Evolutionary conservation across 176 grass and related monocot species (phyloP).

Genomic region (Aegilops longissima): DNA sequence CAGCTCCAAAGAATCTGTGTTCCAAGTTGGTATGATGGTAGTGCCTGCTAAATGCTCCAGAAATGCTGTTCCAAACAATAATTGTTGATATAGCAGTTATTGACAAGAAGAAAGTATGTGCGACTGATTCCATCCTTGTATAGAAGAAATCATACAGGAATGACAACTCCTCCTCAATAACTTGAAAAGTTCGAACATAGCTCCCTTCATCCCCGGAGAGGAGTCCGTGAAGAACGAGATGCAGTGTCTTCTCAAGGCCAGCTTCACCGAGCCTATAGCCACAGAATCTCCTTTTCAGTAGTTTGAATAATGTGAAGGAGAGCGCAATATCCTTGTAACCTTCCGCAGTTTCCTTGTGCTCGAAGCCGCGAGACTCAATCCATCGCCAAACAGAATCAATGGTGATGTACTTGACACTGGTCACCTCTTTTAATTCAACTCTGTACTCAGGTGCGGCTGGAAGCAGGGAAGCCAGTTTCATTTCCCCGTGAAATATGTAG

Average conservation of each 20-base stretch:
- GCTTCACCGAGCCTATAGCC: slow-evolving; percentile 3
- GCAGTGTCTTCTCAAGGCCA: neutral
- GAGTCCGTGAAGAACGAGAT: slow-evolving; percentile 18
- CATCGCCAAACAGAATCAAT: neutral
- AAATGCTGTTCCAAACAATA: neutral
- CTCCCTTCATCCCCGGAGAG: neutral
- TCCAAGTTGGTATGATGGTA: neutral
- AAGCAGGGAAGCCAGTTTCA: neutral
- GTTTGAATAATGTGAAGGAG: slow-evolving; percentile 6
- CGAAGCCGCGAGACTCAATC: neutral
- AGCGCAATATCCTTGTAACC: neutral
- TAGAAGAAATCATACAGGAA: slow-evolving; percentile 33
- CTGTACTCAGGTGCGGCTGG: neutral
- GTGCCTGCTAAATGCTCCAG: slow-evolving; percentile 15
- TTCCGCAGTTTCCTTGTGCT: neutral
- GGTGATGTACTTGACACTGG: neutral
- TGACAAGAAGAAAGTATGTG: too few relatives aligned
- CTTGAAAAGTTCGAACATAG: neutral
- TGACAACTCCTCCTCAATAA: slow-evolving; percentile 26
- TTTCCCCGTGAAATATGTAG: neutral
- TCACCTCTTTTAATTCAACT: neutral
- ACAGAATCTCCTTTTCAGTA: slow-evolving; percentile 18
- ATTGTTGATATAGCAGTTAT: neutral
- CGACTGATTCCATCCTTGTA: neutral
- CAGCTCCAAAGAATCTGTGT: too few relatives aligned